Evolutionary conservation across 768 basidiomycete species (phyloP).

Genomic region (Vararia minispora): DNA sequence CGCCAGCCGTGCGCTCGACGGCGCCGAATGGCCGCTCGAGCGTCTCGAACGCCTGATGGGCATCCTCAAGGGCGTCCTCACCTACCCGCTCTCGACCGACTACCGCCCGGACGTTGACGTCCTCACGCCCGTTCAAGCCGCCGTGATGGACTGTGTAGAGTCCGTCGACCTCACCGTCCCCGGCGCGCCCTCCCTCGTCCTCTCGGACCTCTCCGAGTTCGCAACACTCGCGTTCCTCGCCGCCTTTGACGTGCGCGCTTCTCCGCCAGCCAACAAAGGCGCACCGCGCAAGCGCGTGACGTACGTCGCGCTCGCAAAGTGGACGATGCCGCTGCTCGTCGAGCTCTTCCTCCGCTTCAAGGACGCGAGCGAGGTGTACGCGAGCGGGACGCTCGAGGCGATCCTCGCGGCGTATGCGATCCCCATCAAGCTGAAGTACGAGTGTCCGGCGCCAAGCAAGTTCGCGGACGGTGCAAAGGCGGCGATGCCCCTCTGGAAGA

Average conservation of each 20-base stretch:
- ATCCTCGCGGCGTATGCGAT: constrained; percentile 76
- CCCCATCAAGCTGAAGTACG: constrained; percentile 90
- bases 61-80: constrained; percentile 72
- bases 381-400: constrained; percentile 78
- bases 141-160: constrained; percentile 61
- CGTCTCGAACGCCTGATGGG: constrained; percentile 58
- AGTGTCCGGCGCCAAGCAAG: constrained; percentile 83
- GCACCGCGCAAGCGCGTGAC: constrained; percentile 54
- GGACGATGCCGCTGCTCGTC: constrained; percentile 73
- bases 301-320: constrained; percentile 85
- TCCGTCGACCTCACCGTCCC: constrained; percentile 52
- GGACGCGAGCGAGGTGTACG: constrained; percentile 48
- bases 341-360: constrained; percentile 68
- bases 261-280: constrained; percentile 9
- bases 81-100: constrained; percentile 74
- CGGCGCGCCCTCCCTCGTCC: constrained; percentile 60
- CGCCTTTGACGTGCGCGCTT: constrained; percentile 46
- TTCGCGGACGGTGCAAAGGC: constrained; percentile 74
- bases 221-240: constrained; percentile 80
- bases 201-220: constrained; percentile 80
- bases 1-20: constrained; percentile 35
- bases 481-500: constrained; percentile 98
- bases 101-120: constrained; percentile 82
- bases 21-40: constrained; percentile 54
- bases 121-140: constrained; percentile 68